Evolutionary conservation across 1,284 basidiomycete genomes (phyloP), one percentile per base, ranked within the genome.

Genomic region (Puccinia horiana): DNA sequence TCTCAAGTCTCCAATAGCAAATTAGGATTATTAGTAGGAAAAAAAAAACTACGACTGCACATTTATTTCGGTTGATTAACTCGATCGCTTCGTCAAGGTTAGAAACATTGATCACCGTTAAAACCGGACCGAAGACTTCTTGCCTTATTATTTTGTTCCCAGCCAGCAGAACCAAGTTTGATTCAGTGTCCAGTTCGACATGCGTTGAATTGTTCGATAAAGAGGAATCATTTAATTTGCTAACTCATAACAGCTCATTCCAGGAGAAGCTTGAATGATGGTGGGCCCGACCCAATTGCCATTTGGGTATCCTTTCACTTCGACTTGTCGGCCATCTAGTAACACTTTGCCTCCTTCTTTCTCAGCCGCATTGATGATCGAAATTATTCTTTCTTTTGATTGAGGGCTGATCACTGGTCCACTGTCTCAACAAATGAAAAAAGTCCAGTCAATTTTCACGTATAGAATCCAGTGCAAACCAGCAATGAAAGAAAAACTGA

Each of bases 201-300:
- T n/a, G 42, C 9, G 86, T 90, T 23, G 18, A 32, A 37, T 14
- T 11, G 6, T 14, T 47, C 12, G 54, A 56, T 69, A 26, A 16
- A 63, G 52, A 75, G 32, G n/a, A 54, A 52, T 26, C n/a, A 37
- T 1, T 23, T 18, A 47, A n/a, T 44, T 40, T 16, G 35, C 56
- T 56, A 85, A 95, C 94, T 91, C 89, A 89, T 99, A 98, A 84
- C 93, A 94, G 83, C 89, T 90, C 95, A 98, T 97, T 23, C 90
- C 90, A 9, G 93, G 93, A 26, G 89, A 90, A 8, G 91, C 94
- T 87, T 96, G 92, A 82, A 98, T 90, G 76, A 99, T 90, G 4
- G 95, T 96, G 0, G 96, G 95, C 3, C 95, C 96, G 83, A 99
- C 92, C 87, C 96, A 99, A 89, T 98, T 98, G 47, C 96, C 96